Evolutionary conservation across 768 basidiomycete species (phyloP), one percentile per base, ranked within the genome.

Genomic region (Termitomyces heimii): DNA sequence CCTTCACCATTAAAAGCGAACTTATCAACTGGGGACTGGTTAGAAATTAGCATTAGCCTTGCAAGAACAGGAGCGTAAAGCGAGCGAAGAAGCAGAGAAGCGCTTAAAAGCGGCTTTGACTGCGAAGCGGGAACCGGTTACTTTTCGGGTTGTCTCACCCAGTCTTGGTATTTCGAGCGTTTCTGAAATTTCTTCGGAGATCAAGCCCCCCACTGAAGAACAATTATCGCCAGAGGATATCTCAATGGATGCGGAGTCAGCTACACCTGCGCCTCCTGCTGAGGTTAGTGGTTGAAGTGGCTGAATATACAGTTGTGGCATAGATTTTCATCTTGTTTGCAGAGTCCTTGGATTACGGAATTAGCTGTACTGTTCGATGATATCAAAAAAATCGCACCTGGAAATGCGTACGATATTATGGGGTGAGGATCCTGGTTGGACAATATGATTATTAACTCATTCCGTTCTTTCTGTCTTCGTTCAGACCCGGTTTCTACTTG

Each of bases 401-500:
- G 77, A 16, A 82, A 75, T 62, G 82, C 81, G 9, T 78, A 74
- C 54, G 82, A 87, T 35, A 71, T 85, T 40, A 83, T 95, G 62
- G 88, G 89, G 88, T 94, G 70, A 20, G 54, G 88, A 22, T 34
- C 20, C 34, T 48, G 10, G 8, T 56, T 31, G 48, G 53, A 39
- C 40, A 28, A 60, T 29, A 8, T 59, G 48, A 20, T 12, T 14
- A 53, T 53, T n/a, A 16, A 24, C 51, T 55, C 37, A 53, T 56
- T 54, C 24, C 49, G 61, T 54, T 53, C 29, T 28, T 24, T 13
- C 54, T 44, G 18, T 52, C 28, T 50, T 24, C 8, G 13, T 52
- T 13, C 62, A 97, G 96, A 3, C 87, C 94, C 29, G 89, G 86
- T 2, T 98, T 99, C 73, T 98, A 94, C 66, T 72, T 92, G 46